Base-by-base conservation (phyloP, 2,329 filamentous ascomycete genomes). In the Xylaria sp. region DNA sequence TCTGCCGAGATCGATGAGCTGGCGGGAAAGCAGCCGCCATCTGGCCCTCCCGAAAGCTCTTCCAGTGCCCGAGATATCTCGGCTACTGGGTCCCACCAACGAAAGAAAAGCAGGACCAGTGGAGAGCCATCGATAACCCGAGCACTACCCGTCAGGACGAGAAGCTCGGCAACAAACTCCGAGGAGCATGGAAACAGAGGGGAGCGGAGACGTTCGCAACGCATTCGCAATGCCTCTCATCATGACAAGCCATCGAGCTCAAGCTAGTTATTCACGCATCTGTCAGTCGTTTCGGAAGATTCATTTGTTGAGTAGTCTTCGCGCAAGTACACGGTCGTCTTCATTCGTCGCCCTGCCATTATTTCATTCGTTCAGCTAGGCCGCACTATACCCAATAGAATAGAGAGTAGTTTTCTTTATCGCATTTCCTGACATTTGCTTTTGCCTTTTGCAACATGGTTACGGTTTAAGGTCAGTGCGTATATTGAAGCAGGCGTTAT, bases 1-100 rank as follows among this genome's bases (percentile, higher is more conserved):
- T 65, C 66, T 6, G 68, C 67, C 42, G 71, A 74, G 50, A 67
- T 74, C n/a, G 69, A 73, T 9, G 57, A 69, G 43, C 67, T 75
- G 23, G 54, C 51, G 17, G 17, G 45, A 19, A 53, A 9, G 38
- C 38, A 9, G 38, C 38, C 14, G 15, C 5, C 38, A 50, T 14
- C 40, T 17, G 9, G 15, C 31, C 8, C 12, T 12, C 25, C 19
- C 15, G 42, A 15, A 17, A 47, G 54, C 17, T 17, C 52, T 47
- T 57, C 57, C 3, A 33, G 15, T 8, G 45, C 57, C 15, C 31
- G 35, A 21, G 23, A 45, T 19, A n/a, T 17, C 17, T 21, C 21
- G 31, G 38, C 51, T 17, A n/a, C 4, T 21, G 38, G 21, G 17
- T 31, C 58, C 1, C 55, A 47, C n/a, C 47, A 17, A 35, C 57